Percentiles rank a stretch among this genome's conserved stretches.
Conservation (phyloP, 805 yeast species). For the Groenewaldozyma tartarivorans region DNA sequence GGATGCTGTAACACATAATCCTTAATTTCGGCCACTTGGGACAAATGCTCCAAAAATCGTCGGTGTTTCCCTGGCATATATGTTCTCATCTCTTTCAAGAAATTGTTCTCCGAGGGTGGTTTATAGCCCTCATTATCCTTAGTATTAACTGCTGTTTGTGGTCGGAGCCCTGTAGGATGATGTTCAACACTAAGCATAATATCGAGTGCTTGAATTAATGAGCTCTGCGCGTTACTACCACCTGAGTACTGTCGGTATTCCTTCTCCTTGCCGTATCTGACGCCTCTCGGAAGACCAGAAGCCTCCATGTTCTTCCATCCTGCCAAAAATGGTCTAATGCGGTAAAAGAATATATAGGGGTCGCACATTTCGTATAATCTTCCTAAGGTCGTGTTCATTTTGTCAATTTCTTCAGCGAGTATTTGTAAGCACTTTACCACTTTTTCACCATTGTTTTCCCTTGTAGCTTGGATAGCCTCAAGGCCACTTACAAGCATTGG, state of each 20-base stretch:
- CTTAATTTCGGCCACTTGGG: slow-evolving; percentile 48
- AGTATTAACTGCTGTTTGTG: slow-evolving; percentile 8
- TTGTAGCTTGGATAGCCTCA: slow-evolving; percentile 50
- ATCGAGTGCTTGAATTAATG: slow-evolving; percentile 81
- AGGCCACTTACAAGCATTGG: slow-evolving; percentile 57
- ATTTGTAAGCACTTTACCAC: slow-evolving; percentile 44
- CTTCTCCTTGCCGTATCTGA: slow-evolving; percentile 60
- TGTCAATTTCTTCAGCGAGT: slow-evolving; percentile 68
- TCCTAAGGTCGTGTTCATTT: slow-evolving; percentile 61
- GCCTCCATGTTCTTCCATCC: slow-evolving; percentile 92
- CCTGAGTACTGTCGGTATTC: slow-evolving; percentile 59
- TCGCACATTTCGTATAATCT: slow-evolving; percentile 91
- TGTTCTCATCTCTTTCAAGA: slow-evolving; percentile 71
- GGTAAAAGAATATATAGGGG: slow-evolving; percentile 81
- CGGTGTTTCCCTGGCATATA: slow-evolving; percentile 90
- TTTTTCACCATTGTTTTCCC: slow-evolving; percentile 33
- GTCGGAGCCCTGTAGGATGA: slow-evolving; percentile 55
- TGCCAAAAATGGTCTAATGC: slow-evolving; percentile 81
- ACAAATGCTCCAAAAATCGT: slow-evolving; percentile 56
- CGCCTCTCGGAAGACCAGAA: slow-evolving; percentile 74
- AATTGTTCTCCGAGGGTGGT: slow-evolving; percentile 33
- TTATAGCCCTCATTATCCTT: slow-evolving; percentile 8
- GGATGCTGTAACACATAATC: slow-evolving; percentile 46
- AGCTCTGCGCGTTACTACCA: slow-evolving; percentile 90
- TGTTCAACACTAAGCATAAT: slow-evolving; percentile 68